Base-by-base conservation (phyloP, 768 basidiomycete species). In the Boletus subcaerulescens region DNA sequence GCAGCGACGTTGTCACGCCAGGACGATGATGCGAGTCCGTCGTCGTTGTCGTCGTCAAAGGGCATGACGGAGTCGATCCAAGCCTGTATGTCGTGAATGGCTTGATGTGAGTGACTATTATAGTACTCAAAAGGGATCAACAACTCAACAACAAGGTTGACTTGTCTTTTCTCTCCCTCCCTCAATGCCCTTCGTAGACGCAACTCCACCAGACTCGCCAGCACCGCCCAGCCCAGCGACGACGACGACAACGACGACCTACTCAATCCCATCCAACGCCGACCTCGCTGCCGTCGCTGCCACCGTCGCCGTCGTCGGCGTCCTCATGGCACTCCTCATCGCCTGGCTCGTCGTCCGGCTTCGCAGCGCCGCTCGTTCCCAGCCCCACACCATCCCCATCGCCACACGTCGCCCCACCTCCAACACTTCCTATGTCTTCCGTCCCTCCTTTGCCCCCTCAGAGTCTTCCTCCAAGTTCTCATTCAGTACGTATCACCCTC, bases 1-100 rank as follows among this genome's bases (percentile, higher is more conserved):
- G 65, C 67, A n/a, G 77, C 62, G 26, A 83, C 77, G 35, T 71
- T 71, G 61, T 83, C 81, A 65, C 81, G 73, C 87, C 86, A 89
- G 15, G 12, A 29, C 8, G 29, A 29, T 2, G 29, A 9, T 29
- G 29, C 6, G 33, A 14, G 33, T 6, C 11, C 18, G 64, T 63
- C 56, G 51, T 66, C 48, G 59, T 57, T 26, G 43, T 47, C 38
- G 57, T 68, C 54, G 46, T 68, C 39, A 18, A 12, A 10, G 29
- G 31, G 29, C 40, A 26, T n/a, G 20, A 26, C n/a, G 14, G 14
- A 4, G 40, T 41, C n/a, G 20, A 41, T 41, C 40, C 40, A 41
- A 13, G 40, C 20, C 20, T 14, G 40, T 11, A 41, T 41, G 40
- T 41, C 12, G 41, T 40, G 7, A 18, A 10, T 18, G 41, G 22